Evolutionary conservation across 2,329 filamentous ascomycete genomes (phyloP).

Genomic region (Fusarium buharicum): DNA sequence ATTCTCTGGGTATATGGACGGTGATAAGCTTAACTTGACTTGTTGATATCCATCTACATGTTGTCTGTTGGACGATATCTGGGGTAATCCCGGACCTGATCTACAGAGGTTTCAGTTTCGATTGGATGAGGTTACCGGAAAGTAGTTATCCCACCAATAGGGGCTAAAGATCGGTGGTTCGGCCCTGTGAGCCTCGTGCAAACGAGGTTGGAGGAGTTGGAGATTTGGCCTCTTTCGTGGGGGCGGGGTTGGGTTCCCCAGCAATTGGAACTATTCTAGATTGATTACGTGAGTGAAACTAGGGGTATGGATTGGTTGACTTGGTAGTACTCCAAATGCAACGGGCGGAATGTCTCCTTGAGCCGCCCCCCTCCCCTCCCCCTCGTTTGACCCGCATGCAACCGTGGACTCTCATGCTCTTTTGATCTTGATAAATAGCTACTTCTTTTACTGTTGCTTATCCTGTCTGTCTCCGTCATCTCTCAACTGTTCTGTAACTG

Average conservation of each 20-base stretch:
- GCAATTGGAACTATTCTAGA: neutral
- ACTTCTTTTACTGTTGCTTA: neutral
- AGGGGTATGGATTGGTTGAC: neutral
- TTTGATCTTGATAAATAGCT: neutral
- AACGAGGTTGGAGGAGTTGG: conserved; percentile 18
- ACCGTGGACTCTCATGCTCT: conserved; percentile 8
- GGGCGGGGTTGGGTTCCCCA: conserved; percentile 18
- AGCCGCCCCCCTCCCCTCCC: conserved; percentile 12
- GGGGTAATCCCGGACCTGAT: conserved; percentile 11
- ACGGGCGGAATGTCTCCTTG: neutral
- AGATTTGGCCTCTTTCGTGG: conserved; percentile 9
- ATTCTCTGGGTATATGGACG: neutral
- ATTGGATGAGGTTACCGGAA: conserved; percentile 12
- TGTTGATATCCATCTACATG: neutral
- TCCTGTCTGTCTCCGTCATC: neutral
- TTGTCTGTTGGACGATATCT: neutral
- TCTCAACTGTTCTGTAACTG: conserved; percentile 1
- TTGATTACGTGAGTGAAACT: neutral
- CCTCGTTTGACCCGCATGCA: conserved; percentile 32
- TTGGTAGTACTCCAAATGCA: neutral
- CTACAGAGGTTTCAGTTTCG: conserved; percentile 1
- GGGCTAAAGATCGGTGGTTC: neutral
- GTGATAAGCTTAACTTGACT: conserved; percentile 7
- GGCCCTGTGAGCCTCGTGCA: conserved; percentile 2
- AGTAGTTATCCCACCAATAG: conserved; percentile 8